phyloP scores from a whole-genome alignment of 306 rosid species.

The Albizia julibrissin region DNA sequence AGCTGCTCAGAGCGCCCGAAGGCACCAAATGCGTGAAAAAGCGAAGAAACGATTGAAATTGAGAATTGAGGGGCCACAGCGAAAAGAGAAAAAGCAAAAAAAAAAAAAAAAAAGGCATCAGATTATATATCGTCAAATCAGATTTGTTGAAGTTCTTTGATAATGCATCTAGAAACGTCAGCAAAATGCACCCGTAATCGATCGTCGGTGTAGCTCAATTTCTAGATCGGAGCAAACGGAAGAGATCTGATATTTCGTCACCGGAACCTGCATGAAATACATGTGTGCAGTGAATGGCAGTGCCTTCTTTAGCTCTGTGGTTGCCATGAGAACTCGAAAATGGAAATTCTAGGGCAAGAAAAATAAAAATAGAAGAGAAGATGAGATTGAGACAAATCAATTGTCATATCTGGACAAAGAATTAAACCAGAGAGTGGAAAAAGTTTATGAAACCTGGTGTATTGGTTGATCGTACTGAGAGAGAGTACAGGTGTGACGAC shows the following conservation, averaged over 20 bases:
- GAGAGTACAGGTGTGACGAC: neutral
- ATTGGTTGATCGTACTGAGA: neutral
- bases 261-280: constrained; percentile 12
- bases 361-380: neutral
- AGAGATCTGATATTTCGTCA: neutral
- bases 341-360: neutral
- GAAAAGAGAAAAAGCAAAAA: neutral
- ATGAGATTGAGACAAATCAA: neutral
- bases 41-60: neutral
- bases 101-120: neutral
- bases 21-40: neutral
- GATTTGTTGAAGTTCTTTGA: neutral
- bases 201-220: neutral
- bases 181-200: neutral
- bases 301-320: neutral
- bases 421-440: neutral
- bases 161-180: neutral
- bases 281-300: neutral
- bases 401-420: neutral
- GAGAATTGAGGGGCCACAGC: neutral
- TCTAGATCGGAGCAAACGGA: neutral
- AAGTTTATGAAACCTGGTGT: neutral
- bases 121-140: neutral
- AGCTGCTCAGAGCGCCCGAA: neutral
- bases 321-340: neutral